Percentiles rank a stretch among this genome's conserved stretches.
Conservation (phyloP, 805 yeast species). For the Spathaspora arborariae region DNA sequence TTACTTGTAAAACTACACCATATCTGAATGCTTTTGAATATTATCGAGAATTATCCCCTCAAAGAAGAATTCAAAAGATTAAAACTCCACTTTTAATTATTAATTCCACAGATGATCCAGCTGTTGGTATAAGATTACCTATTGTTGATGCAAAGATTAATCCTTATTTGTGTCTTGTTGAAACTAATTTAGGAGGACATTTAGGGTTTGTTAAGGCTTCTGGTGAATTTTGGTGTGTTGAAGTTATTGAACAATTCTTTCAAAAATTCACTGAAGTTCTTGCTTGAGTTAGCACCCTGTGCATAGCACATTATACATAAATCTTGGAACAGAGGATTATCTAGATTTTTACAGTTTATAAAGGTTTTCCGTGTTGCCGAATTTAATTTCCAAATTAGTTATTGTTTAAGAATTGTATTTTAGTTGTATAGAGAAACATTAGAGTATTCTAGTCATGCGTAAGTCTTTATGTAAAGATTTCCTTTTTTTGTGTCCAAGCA, state of each 20-base stretch:
- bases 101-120: constrained; percentile 74
- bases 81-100: constrained; percentile 62
- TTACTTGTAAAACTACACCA: constrained; percentile 66
- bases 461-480: no score
- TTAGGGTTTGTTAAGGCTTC: constrained; percentile 67
- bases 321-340: not conserved
- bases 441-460: no score
- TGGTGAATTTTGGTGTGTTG: constrained; percentile 61
- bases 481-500: no score
- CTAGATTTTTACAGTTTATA: not conserved
- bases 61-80: constrained; percentile 45
- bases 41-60: constrained; percentile 60
- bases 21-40: constrained; percentile 61
- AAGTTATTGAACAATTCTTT: constrained; percentile 33
- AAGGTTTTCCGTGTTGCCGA: no score
- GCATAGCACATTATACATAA: not conserved
- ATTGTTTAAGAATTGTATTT: no score
- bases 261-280: constrained; percentile 17
- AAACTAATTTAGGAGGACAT: constrained; percentile 75
- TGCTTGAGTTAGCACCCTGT: not conserved
- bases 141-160: constrained; percentile 45
- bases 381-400: no score
- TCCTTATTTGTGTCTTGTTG: constrained; percentile 56
- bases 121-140: constrained; percentile 58
- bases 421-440: no score